Percentiles rank a stretch among this genome's conserved stretches.
Conservation (phyloP, 164 flowering plant species). For the Cinnamomum micranthum region DNA sequence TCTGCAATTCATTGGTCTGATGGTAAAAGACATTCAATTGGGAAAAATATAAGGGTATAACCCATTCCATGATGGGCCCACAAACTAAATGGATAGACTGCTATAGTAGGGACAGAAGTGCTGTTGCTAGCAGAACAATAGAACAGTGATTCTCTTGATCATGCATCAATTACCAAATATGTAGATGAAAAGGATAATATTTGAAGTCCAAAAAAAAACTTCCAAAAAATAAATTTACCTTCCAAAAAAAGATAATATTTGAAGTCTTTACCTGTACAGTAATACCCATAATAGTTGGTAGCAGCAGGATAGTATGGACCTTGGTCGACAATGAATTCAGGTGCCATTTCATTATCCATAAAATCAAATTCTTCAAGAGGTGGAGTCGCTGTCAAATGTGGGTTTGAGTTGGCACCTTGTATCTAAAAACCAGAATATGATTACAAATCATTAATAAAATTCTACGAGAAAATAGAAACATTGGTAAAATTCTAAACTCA, state of each 20-base stretch:
- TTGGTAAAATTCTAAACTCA: no score
- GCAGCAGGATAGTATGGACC: slow-evolving; percentile 63
- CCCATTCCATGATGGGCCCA: no score
- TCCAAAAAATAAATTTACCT: not conserved
- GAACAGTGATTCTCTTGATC: not conserved
- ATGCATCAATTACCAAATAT: not conserved
- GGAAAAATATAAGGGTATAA: no score
- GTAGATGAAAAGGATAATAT: not conserved
- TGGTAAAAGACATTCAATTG: not conserved
- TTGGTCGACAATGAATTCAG: slow-evolving; percentile 64
- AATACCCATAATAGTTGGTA: slow-evolving; percentile 66
- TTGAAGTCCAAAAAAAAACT: not conserved
- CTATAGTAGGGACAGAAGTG: no score
- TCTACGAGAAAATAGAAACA: not conserved
- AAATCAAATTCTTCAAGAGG: slow-evolving; percentile 36
- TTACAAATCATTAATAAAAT: not conserved
- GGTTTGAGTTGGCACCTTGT: slow-evolving; percentile 41
- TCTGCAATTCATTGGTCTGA: not conserved
- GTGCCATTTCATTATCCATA: slow-evolving; percentile 65
- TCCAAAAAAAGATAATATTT: not conserved
- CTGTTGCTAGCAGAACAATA: no score
- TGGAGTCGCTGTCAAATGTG: slow-evolving; percentile 25
- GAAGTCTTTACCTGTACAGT: slow-evolving; percentile 64
- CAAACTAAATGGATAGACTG: no score
- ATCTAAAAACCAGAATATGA: slow-evolving; percentile 27